Conservation (phyloP, 1,139 yeast species). For the Pneumocystis jirovecii region DNA sequence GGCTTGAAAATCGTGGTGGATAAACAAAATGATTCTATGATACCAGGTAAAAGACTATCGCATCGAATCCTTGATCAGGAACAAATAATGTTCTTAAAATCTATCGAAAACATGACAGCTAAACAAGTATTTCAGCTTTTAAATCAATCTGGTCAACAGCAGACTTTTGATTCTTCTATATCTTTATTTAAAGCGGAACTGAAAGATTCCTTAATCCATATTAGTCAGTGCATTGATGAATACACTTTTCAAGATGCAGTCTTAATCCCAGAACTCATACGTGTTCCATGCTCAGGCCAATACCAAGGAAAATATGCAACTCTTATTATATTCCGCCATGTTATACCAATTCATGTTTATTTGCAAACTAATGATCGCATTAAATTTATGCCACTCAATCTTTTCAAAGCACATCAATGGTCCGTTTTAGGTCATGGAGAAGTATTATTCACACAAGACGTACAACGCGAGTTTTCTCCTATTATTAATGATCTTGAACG, state of each 20-base stretch:
- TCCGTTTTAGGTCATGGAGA: background rate
- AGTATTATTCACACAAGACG: background rate
- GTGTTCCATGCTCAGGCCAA: conserved; percentile 2
- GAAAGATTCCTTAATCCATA: background rate
- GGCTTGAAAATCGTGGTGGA: conserved; percentile 7
- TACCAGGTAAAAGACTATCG: conserved; percentile 2
- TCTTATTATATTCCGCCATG: conserved; percentile 1
- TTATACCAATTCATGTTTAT: conserved; percentile 4
- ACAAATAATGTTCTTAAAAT: background rate
- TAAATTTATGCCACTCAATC: conserved; percentile 2
- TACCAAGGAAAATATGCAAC: conserved; percentile 2
- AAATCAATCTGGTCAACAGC: background rate
- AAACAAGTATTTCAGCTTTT: conserved; percentile 1
- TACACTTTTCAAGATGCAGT: conserved; percentile 3
- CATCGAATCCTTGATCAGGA: background rate
- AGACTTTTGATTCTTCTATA: background rate
- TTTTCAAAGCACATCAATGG: conserved; percentile 2
- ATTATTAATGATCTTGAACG: background rate
- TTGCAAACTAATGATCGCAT: background rate
- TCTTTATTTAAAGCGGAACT: conserved; percentile 4
- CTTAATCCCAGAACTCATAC: conserved; percentile 3
- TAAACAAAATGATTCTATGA: background rate
- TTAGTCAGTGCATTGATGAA: background rate
- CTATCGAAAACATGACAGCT: background rate
- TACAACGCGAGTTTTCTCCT: conserved; percentile 1